Conservation (phyloP, 164 flowering plant species). For the Macadamia tetraphylla region DNA sequence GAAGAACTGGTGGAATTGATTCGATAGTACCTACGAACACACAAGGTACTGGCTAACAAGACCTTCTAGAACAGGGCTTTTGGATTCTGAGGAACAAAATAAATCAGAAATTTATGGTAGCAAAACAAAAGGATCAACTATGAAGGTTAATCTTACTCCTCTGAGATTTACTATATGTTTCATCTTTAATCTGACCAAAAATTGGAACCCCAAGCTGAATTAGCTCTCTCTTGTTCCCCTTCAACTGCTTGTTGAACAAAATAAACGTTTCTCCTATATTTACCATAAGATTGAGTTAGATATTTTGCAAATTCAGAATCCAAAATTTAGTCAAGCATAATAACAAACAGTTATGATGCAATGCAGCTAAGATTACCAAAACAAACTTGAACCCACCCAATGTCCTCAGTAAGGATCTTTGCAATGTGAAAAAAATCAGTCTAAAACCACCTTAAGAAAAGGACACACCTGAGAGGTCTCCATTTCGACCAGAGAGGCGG, state of each 20-base stretch:
- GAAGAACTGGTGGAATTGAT: constrained; percentile 73
- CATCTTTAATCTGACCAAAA: constrained; percentile 70
- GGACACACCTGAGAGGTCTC: constrained; percentile 69
- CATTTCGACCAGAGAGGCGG: constrained; percentile 71
- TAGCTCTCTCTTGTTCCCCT: constrained; percentile 83
- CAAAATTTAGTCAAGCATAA: background rate
- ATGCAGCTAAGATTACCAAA: background rate
- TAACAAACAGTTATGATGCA: background rate
- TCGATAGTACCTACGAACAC: constrained; percentile 52
- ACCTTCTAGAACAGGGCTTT: background rate
- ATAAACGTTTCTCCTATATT: constrained; percentile 76
- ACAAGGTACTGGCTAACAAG: background rate
- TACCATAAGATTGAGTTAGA: constrained; percentile 7
- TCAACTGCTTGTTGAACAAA: constrained; percentile 79
- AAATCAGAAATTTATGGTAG: background rate
- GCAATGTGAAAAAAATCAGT: background rate
- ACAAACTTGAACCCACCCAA: background rate
- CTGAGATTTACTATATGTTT: constrained; percentile 29
- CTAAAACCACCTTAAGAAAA: background rate
- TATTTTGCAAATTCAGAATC: background rate
- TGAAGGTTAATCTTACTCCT: constrained; percentile 23
- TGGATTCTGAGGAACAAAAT: no score
- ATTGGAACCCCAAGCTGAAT: constrained; percentile 92
- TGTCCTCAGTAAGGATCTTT: background rate
- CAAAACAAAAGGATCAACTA: background rate